Conservation (phyloP, 306 rosid species). For the Acacia crassicarpa region DNA sequence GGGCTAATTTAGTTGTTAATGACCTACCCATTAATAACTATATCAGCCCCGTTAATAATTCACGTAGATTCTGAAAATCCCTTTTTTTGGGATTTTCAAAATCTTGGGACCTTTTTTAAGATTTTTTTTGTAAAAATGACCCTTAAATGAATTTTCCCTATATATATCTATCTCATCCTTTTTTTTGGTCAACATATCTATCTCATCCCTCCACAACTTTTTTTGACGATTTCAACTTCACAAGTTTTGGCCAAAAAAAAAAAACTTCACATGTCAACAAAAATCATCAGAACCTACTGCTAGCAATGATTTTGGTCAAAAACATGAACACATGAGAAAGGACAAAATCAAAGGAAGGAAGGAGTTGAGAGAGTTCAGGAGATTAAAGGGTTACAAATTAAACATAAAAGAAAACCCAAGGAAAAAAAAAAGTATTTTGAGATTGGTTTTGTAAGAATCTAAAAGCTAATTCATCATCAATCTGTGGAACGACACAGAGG, state of each 20-base stretch:
- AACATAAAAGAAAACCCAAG: not conserved
- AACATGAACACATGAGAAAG: not conserved
- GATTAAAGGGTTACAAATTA: not conserved
- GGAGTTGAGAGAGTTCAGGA: not conserved
- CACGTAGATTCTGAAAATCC: no score
- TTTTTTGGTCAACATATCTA: no score
- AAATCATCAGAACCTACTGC: not conserved
- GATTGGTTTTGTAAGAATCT: not conserved
- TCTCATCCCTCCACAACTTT: not conserved
- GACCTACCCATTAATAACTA: no score
- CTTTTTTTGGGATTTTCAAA: no score
- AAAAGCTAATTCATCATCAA: not conserved
- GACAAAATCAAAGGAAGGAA: not conserved
- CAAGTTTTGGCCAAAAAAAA: no score
- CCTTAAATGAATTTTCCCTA: no score
- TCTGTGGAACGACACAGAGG: slow-evolving; percentile 80
- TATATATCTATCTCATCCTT: no score
- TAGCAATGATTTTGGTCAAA: not conserved
- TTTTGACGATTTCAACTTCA: not conserved
- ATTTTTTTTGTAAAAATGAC: no score
- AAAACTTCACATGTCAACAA: not conserved
- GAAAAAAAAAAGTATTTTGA: not conserved
- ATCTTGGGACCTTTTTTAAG: no score
- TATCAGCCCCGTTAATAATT: no score
- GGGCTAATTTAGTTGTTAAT: no score